Conservation (phyloP, 2,329 filamentous ascomycete genomes). For the Trematosphaeria pertusa region DNA sequence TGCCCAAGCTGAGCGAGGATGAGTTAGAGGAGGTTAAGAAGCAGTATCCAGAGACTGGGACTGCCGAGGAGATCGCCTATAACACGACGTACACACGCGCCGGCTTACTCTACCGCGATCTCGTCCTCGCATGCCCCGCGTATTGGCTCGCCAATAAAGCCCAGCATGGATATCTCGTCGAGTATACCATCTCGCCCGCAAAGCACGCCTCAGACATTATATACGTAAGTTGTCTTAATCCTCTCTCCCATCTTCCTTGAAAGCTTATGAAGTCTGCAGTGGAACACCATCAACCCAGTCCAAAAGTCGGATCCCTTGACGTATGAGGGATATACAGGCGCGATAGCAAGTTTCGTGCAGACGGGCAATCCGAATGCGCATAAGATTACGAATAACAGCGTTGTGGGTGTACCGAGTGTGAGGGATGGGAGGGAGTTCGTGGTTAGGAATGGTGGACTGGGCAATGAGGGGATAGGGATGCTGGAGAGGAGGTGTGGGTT, state of each 20-base stretch:
- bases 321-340: constrained; percentile 65
- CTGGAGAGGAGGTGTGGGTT: constrained; percentile 61
- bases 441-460: constrained; percentile 56
- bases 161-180: constrained; percentile 59
- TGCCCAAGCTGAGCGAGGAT: constrained; percentile 55
- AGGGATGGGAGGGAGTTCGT: constrained; percentile 58
- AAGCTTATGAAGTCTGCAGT: constrained; percentile 42
- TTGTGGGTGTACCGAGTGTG: constrained; percentile 56
- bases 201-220: constrained; percentile 65
- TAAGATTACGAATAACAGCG: constrained; percentile 58
- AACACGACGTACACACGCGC: constrained; percentile 61
- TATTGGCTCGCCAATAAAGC: constrained; percentile 63
- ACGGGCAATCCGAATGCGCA: constrained; percentile 65
- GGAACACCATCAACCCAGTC: constrained; percentile 62
- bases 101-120: constrained; percentile 64
- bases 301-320: constrained; percentile 61
- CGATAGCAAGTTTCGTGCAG: constrained; percentile 67
- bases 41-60: constrained; percentile 58
- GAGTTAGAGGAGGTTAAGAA: constrained; percentile 51
- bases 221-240: constrained; percentile 53
- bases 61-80: constrained; percentile 58
- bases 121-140: constrained; percentile 65
- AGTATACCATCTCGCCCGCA: constrained; percentile 67
- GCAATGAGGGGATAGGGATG: constrained; percentile 44
- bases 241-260: not conserved